Evolutionary conservation across 2,329 filamentous ascomycete species (phyloP), one percentile per base, ranked within the genome.

Genomic region (Apiospora pterosperma): DNA sequence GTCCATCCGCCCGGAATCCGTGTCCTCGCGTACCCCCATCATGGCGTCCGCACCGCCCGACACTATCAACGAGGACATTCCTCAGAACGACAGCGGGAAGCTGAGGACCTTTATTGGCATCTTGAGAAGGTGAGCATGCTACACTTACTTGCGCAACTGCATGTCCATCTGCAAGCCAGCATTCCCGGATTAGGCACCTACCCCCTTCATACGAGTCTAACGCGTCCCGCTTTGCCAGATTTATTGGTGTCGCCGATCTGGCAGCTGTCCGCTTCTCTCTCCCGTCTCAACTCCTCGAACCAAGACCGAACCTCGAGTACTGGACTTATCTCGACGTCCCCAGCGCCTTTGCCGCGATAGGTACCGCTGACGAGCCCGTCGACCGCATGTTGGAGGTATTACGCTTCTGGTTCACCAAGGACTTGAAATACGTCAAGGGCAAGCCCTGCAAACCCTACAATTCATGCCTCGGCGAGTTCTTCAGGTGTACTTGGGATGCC

Each of bases 381-480:
- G 95, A 96, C 71, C 93, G 96, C 71, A 97, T 97, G 92, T 86
- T 99, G 62, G 94, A 95, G 74, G 93, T 97, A 36, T 80, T 98
- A 72, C 90, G 94, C 66, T 99, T 98, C 80, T 99, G 96, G 96
- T 97, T 98, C 74, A 98, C 96, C 68, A 99, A 99, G 78, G 96
- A 99, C 78, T 78, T 99, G 78, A 99, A 99, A 87, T 99, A 98
- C 74, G 92, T 96, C 76, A 98, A 98, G 82, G 95, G 95, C 66
- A 97, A 94, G 82, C 96, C 96, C 52, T 98, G 95, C 88, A 99
- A 99, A 80, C 96, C 96, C 12, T 99, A 99, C 82, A 99, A 99
- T 79, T 97, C 94, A 59, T 94, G 93, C 39, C 81, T 99, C 61
- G 96, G 96, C 69, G 96, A 99, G 81, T 99, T 99, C 81, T 99